Evolutionary conservation across 2,329 filamentous ascomycete genomes (phyloP), one percentile per base, ranked within the genome.

Genomic region (Sordariomycetes sp.): DNA sequence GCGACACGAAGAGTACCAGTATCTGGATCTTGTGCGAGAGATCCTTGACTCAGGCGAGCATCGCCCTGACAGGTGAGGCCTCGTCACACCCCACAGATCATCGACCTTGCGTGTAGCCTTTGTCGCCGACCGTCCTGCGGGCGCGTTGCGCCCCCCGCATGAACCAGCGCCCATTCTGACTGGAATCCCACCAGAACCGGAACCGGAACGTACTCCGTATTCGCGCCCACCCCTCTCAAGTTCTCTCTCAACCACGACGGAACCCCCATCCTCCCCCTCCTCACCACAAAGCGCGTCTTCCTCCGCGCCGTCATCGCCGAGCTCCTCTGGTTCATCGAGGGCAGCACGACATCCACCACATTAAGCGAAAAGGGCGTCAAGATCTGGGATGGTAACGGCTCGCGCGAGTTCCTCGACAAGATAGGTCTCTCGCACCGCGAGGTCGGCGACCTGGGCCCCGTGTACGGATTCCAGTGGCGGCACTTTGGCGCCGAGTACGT

Each of bases 381-480:
- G 72, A 99, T 99, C 69, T 99, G 94, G 94, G 94, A 99, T 68
- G 92, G 91, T 65, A 99, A 99, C 68, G 94, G 92, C 51, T 90
- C 86, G 53, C 88, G 94, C 64, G 87, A 85, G 66, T 97, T 87
- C 69, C 87, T 99, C 42, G 92, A 99, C 74, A 85, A 77, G 61
- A 80, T 94, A 1, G 92, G 92, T 0, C 80, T 97, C 7, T 76
- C 78, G 0, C 84, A 96, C 67, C 89, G 92, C 59, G 89, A 83
- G 56, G 87, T 85, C 22, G 94, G 94, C 62, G 94, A 99, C 66
- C 77, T 99, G 0, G 94, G 94, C 0, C 94, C 94, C 34, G 91
- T 97, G 0, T 99, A 99, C 68, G 94, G 94, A 1, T 99, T 99
- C 74, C 94, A 99, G 72, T 99, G 94, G 94, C 87, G 94, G 2